Evolutionary conservation across 257 asterid genomes (phyloP).

Genomic region (Prunella vulgaris): DNA sequence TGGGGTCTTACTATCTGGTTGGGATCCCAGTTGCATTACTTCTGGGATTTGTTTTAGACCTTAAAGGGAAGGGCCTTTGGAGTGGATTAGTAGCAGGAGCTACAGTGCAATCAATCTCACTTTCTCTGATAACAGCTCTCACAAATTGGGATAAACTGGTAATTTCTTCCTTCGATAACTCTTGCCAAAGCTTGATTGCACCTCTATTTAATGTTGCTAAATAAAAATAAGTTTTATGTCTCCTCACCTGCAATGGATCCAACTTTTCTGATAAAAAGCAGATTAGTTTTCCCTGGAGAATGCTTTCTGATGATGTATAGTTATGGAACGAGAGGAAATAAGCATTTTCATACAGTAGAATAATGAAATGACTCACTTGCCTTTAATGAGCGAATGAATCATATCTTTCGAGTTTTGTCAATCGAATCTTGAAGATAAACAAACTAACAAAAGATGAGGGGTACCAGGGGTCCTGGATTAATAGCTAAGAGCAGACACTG

Average conservation of each 20-base stretch:
- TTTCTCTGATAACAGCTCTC: constrained; percentile 46
- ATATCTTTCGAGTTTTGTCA: neutral
- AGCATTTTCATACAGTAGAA: neutral
- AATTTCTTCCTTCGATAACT: neutral
- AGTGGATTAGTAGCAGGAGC: constrained; percentile 69
- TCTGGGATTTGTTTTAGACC: constrained; percentile 56
- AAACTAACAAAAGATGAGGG: too few species aligned
- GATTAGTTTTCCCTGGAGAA: neutral
- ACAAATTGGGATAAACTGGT: constrained; percentile 83
- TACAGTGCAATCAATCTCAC: constrained; percentile 39
- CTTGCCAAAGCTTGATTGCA: neutral
- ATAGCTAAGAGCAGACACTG: neutral
- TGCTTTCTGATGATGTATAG: neutral
- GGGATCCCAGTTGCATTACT: constrained; percentile 66
- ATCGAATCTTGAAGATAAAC: neutral
- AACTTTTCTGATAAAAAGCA: neutral
- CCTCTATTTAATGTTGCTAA: neutral
- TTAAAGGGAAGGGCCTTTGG: constrained; percentile 76
- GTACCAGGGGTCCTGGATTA: neutral
- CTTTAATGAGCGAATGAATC: too few species aligned
- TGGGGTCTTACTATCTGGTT: constrained; percentile 69
- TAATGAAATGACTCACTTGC: neutral
- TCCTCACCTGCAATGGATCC: neutral
- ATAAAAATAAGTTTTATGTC: too few species aligned
- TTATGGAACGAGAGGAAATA: neutral